phyloP scores from a whole-genome alignment of 805 yeast genomes.

The Isabelozyma heimii region DNA sequence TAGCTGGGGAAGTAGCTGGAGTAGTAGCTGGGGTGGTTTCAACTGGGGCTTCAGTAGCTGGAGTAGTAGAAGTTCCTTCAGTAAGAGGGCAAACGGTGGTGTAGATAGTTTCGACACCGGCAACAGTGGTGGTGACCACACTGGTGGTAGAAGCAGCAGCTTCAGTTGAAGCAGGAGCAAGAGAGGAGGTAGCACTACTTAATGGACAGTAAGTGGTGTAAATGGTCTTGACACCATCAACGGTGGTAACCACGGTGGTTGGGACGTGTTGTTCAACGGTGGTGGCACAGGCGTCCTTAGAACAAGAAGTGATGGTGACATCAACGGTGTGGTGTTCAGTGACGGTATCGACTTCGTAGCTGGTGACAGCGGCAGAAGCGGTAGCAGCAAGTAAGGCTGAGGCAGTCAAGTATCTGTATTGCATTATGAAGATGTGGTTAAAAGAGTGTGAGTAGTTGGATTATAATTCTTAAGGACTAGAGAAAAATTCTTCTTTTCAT shows the following conservation, averaged over 20 bases:
- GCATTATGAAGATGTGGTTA: conserved; percentile 13
- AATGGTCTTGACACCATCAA: conserved; percentile 26
- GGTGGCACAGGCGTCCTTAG: conserved; percentile 23
- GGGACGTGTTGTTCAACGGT: conserved; percentile 11
- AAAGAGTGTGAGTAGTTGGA: conserved; percentile 6
- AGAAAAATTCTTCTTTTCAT: not conserved
- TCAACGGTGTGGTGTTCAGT: conserved; percentile 26
- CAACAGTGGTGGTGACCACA: conserved; percentile 30
- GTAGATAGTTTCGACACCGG: conserved; percentile 31
- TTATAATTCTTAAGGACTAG: not conserved
- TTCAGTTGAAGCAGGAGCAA: conserved; percentile 1
- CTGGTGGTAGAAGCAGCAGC: conserved; percentile 5
- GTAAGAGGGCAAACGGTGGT: conserved; percentile 37
- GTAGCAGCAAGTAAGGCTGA: conserved; percentile 21
- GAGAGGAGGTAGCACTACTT: conserved; percentile 1
- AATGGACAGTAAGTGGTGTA: conserved; percentile 37
- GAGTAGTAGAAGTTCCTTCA: conserved; percentile 11
- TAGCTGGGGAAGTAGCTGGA: conserved; percentile 7
- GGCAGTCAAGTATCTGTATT: conserved; percentile 18
- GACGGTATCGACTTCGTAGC: conserved; percentile 18
- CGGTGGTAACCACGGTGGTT: conserved; percentile 20
- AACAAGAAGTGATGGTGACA: conserved; percentile 40
- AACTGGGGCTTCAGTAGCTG: conserved; percentile 8
- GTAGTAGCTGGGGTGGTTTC: conserved; percentile 12
- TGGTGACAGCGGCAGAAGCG: conserved; percentile 17